phyloP scores from a whole-genome alignment of 805 yeast species.

The Pichia heedii region DNA sequence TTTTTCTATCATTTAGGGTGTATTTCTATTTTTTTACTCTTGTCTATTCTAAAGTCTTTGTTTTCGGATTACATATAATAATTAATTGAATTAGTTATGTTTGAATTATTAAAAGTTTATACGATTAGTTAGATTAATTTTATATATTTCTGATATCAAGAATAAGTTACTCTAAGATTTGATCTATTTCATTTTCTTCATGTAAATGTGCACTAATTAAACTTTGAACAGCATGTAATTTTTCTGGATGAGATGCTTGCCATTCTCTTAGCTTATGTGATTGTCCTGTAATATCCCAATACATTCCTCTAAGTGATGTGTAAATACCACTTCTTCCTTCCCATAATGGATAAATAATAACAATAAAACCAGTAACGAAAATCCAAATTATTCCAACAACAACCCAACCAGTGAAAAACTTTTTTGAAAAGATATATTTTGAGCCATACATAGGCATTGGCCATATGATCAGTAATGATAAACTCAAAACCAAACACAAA shows the following conservation, averaged over 20 bases:
- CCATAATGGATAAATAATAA: constrained; percentile 59
- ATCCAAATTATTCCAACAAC: constrained; percentile 77
- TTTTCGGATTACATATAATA: too few relatives aligned
- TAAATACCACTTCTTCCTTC: constrained; percentile 65
- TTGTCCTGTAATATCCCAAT: constrained; percentile 81
- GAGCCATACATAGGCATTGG: constrained; percentile 94
- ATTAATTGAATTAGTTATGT: too few relatives aligned
- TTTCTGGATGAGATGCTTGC: constrained; percentile 68
- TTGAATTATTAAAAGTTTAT: too few relatives aligned
- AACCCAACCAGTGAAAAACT: constrained; percentile 85
- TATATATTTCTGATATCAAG: too few relatives aligned
- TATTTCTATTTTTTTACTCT: too few relatives aligned
- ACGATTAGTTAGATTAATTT: too few relatives aligned
- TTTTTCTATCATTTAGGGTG: too few relatives aligned
- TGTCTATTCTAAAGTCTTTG: too few relatives aligned
- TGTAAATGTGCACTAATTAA: constrained; percentile 41
- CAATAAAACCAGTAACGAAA: constrained; percentile 55
- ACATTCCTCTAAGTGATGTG: constrained; percentile 64
- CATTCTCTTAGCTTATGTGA: constrained; percentile 61
- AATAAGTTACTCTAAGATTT: background rate
- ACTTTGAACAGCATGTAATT: constrained; percentile 62
- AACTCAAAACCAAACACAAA: constrained; percentile 51
- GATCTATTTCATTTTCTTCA: constrained; percentile 17
- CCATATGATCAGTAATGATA: constrained; percentile 66
- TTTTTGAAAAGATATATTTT: constrained; percentile 62